These are phyloP conservation scores for Arabidopsis arenosa DNA, from an alignment of 345 rosid genomes.

Conservation along the genomic window DNA sequence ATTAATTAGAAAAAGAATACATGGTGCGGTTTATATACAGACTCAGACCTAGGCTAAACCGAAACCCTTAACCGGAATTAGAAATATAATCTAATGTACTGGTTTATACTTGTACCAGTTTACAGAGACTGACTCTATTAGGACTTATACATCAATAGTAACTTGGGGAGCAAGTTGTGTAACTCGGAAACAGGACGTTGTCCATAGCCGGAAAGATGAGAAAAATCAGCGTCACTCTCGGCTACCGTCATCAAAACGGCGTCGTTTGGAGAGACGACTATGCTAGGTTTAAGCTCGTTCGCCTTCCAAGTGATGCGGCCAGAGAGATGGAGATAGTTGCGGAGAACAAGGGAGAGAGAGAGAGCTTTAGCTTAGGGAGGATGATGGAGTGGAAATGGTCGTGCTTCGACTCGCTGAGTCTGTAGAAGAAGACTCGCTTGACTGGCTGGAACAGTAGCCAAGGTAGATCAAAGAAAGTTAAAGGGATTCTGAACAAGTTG, in stretches of 20 bases:
- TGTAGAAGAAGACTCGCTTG: conserved; percentile 44
- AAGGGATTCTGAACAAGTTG: conserved; percentile 33
- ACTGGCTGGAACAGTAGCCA: conserved; percentile 42
- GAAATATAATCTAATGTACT: too few relatives aligned
- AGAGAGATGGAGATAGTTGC: conserved; percentile 44
- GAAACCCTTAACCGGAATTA: too few relatives aligned
- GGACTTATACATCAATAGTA: too few relatives aligned
- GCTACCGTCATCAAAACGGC: conserved; percentile 43
- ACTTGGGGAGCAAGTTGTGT: conserved; percentile 14
- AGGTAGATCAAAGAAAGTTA: conserved; percentile 38
- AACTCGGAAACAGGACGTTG: conserved; percentile 25
- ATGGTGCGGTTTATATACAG: too few relatives aligned
- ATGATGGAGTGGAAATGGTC: conserved; percentile 34
- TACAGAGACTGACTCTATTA: too few relatives aligned
- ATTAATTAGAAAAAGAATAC: too few relatives aligned
- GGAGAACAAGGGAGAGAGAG: conserved; percentile 47
- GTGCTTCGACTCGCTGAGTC: conserved; percentile 30
- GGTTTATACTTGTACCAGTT: too few relatives aligned
- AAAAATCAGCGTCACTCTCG: conserved; percentile 33
- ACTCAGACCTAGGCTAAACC: too few relatives aligned
- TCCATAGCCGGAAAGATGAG: conserved; percentile 22
- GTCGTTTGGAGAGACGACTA: conserved; percentile 33
- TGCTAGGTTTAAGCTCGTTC: conserved; percentile 29
- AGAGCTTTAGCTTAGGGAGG: conserved; percentile 48
- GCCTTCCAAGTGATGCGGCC: conserved; percentile 42